Base-by-base conservation (phyloP, 2,329 filamentous ascomycete species). In the Allantophomopsis lycopodina region DNA sequence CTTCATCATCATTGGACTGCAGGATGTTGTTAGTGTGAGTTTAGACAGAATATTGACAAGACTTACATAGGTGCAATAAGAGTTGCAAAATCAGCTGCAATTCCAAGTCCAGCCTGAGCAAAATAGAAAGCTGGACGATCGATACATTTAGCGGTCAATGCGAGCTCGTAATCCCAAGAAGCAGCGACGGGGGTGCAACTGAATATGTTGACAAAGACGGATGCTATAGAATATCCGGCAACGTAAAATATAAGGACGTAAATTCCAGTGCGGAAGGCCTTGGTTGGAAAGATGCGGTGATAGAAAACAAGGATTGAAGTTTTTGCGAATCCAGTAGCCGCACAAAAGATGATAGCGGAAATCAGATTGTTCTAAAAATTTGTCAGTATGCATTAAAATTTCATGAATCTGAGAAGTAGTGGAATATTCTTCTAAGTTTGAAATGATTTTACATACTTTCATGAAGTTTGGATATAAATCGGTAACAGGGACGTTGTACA, bases 1-100 rank as follows among this genome's bases (percentile, higher is more conserved):
- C n/a, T 62, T 59, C 52, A 60, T 56, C 6, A 66, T 60, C 21
- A 68, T 56, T 16, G 66, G 54, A 10, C 23, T 28, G 8, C 7
- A 28, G 11, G 8, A n/a, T n/a, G n/a, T 8, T 3, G 8, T 28
- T 12, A 28, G 23, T 28, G 3, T 28, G 23, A 28, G 8, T 12
- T 28, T 12, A 4, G 11, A 28, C 5, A 28, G 23, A 3, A 8
- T 10, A 8, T 8, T 12, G 10, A 8, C 23, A 28, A 28, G 23
- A 28, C 23, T 28, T 12, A 28, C 23, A 62, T 50, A 0, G 65
- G 65, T 17, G 68, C 46, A 2, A 53, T 39, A 5, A 52, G 47
- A 7, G 50, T 49, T 11, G 42, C 43, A 37, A 52, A 47, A 35
- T 54, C 51, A 11, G 50, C 47, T 21, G 46, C 45, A 18, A 54